Conservation (phyloP, 306 rosid species). For the Rosa chinensis region DNA sequence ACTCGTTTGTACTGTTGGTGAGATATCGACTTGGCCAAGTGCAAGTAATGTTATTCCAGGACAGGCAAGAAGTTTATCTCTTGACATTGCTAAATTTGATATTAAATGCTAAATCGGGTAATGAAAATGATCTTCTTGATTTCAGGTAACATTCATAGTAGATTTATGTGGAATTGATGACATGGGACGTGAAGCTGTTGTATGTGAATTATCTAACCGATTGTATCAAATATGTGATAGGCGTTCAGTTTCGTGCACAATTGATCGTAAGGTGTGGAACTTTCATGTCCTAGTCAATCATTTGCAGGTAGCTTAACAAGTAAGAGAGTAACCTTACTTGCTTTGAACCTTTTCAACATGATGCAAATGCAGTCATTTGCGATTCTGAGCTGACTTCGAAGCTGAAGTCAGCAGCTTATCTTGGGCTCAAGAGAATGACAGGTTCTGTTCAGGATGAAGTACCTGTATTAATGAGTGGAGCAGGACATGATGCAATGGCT, state of each 20-base stretch:
- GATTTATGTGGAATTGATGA: constrained; percentile 84
- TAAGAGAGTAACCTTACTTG: no score
- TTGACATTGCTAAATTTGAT: constrained; percentile 17
- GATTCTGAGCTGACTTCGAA: constrained; percentile 35
- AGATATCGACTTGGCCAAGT: constrained; percentile 65
- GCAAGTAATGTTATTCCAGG: constrained; percentile 98
- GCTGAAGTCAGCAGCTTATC: constrained; percentile 59
- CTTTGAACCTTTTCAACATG: constrained; percentile 46
- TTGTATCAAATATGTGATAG: constrained; percentile 37
- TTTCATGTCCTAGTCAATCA: no score
- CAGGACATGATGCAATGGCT: constrained; percentile 96
- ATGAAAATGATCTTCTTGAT: neutral
- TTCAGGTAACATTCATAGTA: constrained; percentile 77
- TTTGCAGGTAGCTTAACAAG: no score
- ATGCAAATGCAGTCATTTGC: constrained; percentile 81
- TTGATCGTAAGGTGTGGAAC: no score
- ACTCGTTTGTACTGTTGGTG: constrained; percentile 93
- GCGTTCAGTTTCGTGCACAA: no score
- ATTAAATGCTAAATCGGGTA: neutral
- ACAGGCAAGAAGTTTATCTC: constrained; percentile 66
- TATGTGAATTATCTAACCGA: constrained; percentile 65
- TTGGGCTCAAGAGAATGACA: constrained; percentile 62
- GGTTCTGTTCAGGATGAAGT: constrained; percentile 28
- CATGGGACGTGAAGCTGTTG: constrained; percentile 77
- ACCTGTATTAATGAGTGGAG: constrained; percentile 66